Evolutionary conservation across 106 monocot genomes (phyloP).

Genomic region (Apostasia ramifera): DNA sequence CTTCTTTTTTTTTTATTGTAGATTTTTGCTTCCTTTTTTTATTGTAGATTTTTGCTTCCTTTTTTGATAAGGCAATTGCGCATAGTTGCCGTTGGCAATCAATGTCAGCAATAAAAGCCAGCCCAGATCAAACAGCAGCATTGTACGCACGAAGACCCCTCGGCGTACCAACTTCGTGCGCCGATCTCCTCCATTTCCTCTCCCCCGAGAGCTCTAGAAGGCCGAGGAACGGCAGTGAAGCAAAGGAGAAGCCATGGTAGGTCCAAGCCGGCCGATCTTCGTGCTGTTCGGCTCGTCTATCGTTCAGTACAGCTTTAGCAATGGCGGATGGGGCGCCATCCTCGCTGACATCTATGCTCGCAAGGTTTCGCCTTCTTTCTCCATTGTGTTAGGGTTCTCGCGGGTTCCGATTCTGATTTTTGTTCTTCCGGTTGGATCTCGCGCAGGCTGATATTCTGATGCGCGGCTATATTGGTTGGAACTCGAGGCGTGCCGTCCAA

Average conservation of each 20-base stretch:
- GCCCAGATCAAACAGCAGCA: too few species aligned
- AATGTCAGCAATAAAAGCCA: too few species aligned
- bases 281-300: constrained; percentile 70
- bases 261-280: constrained; percentile 32
- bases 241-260: constrained; percentile 21
- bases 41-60: too few species aligned
- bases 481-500: constrained; percentile 58
- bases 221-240: not conserved
- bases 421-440: not conserved
- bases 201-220: not conserved
- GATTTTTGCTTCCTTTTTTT: too few species aligned
- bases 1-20: too few species aligned
- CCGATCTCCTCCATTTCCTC: too few species aligned
- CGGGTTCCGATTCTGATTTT: not conserved
- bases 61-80: too few species aligned
- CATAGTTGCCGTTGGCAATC: too few species aligned
- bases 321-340: constrained; percentile 50
- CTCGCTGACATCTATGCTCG: constrained; percentile 58
- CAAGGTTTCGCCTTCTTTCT: constrained; percentile 31
- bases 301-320: constrained; percentile 51
- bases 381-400: too few species aligned
- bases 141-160: too few species aligned
- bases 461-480: constrained; percentile 67
- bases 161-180: too few species aligned
- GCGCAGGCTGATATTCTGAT: constrained; percentile 58